Conservation (phyloP, 2,329 filamentous ascomycete genomes). For the Pyrenochaeta sp. region DNA sequence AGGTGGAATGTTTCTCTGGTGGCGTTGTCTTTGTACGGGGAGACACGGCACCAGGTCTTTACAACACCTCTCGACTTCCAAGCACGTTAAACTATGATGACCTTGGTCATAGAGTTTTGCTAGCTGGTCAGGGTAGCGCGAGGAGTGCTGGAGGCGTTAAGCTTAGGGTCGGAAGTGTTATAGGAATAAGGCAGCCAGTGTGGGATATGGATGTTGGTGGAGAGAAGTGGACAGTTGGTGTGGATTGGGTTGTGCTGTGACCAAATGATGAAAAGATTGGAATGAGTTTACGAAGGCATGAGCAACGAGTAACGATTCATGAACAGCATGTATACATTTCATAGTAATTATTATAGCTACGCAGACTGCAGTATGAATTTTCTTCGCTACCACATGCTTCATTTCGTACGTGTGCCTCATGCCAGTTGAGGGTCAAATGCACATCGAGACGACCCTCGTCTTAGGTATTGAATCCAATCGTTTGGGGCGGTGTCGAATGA, state of each 20-base stretch:
- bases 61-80: slow-evolving; percentile 17
- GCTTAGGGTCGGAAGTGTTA: slow-evolving; percentile 32
- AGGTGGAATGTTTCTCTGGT: slow-evolving; percentile 30
- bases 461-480: slow-evolving; percentile 6
- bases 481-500: slow-evolving; percentile 1
- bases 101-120: slow-evolving; percentile 25
- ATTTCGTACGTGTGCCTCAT: slow-evolving; percentile 16
- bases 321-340: background rate
- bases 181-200: slow-evolving; percentile 51
- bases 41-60: slow-evolving; percentile 18
- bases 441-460: slow-evolving; percentile 18
- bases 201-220: slow-evolving; percentile 53
- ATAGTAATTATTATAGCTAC: no score
- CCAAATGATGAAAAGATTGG: background rate
- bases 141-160: slow-evolving; percentile 25
- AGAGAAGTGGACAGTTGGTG: slow-evolving; percentile 50
- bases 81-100: background rate
- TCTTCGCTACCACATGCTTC: no score
- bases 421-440: slow-evolving; percentile 20
- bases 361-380: no score
- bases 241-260: slow-evolving; percentile 52
- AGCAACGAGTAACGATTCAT: slow-evolving; percentile 13
- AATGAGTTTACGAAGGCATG: slow-evolving; percentile 15
- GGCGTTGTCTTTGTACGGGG: slow-evolving; percentile 34
- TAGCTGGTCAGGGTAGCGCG: slow-evolving; percentile 39